These are phyloP conservation scores for Aspergillus pseudoviridinutans DNA, from an alignment of 2,329 filamentous ascomycete species.

Conservation along the genomic window DNA sequence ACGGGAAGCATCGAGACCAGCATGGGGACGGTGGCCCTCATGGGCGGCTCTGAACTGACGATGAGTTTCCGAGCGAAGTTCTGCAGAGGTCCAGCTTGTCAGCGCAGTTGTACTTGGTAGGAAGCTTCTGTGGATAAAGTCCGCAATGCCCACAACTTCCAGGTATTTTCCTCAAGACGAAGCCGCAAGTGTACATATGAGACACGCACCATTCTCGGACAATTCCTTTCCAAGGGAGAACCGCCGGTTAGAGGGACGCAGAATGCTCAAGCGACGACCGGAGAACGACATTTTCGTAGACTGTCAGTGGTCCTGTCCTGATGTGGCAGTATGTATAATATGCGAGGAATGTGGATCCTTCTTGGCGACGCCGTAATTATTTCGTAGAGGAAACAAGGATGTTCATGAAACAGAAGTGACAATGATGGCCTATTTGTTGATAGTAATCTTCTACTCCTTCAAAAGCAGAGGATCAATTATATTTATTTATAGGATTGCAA, in stretches of 20 bases:
- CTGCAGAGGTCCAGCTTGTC: constrained; percentile 42
- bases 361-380: neutral
- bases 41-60: constrained; percentile 85
- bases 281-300: constrained; percentile 42
- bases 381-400: neutral
- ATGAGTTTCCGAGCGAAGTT: constrained; percentile 78
- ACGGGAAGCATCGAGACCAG: constrained; percentile 81
- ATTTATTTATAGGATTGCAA: neutral
- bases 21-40: constrained; percentile 85
- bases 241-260: constrained; percentile 37
- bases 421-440: neutral
- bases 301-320: neutral
- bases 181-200: neutral
- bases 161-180: neutral
- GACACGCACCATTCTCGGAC: constrained; percentile 42
- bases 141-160: too few species aligned
- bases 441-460: neutral
- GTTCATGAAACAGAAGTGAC: neutral
- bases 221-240: constrained; percentile 44
- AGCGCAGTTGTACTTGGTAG: neutral
- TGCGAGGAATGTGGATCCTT: neutral
- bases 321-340: neutral
- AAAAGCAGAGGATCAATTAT: neutral
- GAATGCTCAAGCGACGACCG: constrained; percentile 42
- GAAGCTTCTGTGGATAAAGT: neutral